Percentiles rank a stretch among this genome's conserved stretches.
Conservation (phyloP, 345 rosid genomes). For the Linum tenue region DNA sequence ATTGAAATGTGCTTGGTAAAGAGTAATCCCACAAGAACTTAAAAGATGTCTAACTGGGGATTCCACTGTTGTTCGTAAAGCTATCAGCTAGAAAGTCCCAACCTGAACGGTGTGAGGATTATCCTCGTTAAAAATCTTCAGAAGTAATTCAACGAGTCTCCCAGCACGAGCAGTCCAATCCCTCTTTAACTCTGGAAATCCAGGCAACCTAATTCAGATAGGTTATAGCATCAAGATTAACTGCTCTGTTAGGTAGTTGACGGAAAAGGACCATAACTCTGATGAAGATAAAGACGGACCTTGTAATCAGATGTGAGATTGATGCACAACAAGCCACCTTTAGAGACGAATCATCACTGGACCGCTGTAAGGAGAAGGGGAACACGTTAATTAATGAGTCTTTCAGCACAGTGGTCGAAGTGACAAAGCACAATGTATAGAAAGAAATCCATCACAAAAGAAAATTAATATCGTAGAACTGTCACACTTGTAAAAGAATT, state of each 20-base stretch:
- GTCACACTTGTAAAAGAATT: neutral
- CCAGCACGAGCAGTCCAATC: constrained; percentile 53
- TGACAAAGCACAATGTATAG: too few relatives aligned
- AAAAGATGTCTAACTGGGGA: neutral
- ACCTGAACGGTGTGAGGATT: constrained; percentile 56
- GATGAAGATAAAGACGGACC: constrained; percentile 36
- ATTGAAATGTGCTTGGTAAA: neutral
- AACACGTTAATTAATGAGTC: constrained; percentile 2
- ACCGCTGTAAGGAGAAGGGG: constrained; percentile 43
- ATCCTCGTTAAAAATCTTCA: constrained; percentile 65
- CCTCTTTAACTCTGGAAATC: constrained; percentile 56
- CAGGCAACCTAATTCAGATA: constrained; percentile 49
- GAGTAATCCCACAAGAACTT: neutral
- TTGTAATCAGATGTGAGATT: constrained; percentile 56
- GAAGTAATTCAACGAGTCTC: constrained; percentile 50
- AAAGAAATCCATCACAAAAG: too few relatives aligned
- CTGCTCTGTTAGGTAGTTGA: neutral
- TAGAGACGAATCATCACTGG: constrained; percentile 53
- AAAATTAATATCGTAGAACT: neutral
- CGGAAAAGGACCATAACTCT: neutral
- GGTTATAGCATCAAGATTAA: neutral
- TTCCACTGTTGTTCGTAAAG: neutral
- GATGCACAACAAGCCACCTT: constrained; percentile 71
- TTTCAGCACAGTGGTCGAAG: neutral
- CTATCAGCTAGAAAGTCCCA: constrained; percentile 12